Conservation (phyloP, 2,329 filamentous ascomycete genomes). For the Calonectria pseudoreteaudii region DNA sequence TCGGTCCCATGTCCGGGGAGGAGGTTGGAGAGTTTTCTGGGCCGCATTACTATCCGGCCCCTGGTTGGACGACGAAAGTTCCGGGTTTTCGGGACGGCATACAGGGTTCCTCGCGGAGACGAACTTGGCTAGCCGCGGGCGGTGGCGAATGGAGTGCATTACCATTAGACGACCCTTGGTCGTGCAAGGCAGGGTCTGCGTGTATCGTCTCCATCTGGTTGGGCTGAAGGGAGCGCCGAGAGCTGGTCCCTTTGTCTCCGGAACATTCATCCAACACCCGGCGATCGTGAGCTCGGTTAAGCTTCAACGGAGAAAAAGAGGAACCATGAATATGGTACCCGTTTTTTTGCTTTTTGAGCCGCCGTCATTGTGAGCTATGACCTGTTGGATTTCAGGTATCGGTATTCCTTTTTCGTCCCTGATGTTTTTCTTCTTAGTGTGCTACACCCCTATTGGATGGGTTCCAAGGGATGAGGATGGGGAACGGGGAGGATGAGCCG, state of each 20-base stretch:
- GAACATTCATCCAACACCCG: slow-evolving; percentile 8
- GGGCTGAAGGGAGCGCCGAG: slow-evolving; percentile 24
- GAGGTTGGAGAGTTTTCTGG: slow-evolving; percentile 1
- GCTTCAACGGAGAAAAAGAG: slow-evolving; percentile 8
- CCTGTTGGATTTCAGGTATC: slow-evolving; percentile 1
- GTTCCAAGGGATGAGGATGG: neutral
- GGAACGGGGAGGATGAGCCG: neutral
- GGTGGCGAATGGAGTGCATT: slow-evolving; percentile 22
- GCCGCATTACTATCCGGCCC: neutral
- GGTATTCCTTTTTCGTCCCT: slow-evolving; percentile 8
- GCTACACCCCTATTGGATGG: neutral
- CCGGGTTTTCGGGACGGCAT: slow-evolving; percentile 36
- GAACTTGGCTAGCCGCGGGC: slow-evolving; percentile 19
- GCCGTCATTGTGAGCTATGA: slow-evolving; percentile 19
- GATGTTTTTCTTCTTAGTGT: neutral
- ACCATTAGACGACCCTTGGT: slow-evolving; percentile 3
- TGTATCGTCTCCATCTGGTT: slow-evolving; percentile 15
- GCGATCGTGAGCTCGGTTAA: slow-evolving; percentile 24
- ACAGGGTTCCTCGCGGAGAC: slow-evolving; percentile 21
- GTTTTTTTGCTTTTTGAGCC: slow-evolving; percentile 13
- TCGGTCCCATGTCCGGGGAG: slow-evolving; percentile 2
- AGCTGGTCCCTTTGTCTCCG: neutral
- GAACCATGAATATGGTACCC: slow-evolving; percentile 15
- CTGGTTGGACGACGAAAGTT: slow-evolving; percentile 18
- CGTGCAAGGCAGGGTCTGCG: neutral